Conservation (phyloP, 371 early-diverging fungal species). For the Rhizopus microsporus region DNA sequence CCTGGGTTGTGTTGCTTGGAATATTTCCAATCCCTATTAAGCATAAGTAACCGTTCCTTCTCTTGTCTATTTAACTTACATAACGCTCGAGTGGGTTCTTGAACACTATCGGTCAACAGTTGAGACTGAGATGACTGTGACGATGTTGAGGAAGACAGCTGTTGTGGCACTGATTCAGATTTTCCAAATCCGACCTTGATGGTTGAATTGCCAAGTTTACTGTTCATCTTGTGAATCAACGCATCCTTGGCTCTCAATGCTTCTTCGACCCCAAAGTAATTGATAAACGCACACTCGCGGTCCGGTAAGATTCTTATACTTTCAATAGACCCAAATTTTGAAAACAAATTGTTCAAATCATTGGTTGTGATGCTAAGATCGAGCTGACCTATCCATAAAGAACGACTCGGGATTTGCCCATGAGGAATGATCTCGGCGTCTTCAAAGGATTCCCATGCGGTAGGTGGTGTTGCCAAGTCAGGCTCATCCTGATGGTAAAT, state of each 20-base stretch:
- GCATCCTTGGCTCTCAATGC: constrained; percentile 78
- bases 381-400: constrained; percentile 94
- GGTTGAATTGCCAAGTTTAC: constrained; percentile 57
- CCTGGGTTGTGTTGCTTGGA: constrained; percentile 74
- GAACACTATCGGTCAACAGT: constrained; percentile 9
- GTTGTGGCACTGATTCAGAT: constrained; percentile 61
- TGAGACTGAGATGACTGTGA: neutral
- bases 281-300: constrained; percentile 52
- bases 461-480: neutral
- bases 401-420: constrained; percentile 27
- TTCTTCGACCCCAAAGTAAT: constrained; percentile 53
- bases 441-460: neutral
- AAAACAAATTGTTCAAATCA: constrained; percentile 81
- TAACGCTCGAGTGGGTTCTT: constrained; percentile 41
- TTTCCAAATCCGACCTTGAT: constrained; percentile 91
- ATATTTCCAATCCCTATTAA: constrained; percentile 92
- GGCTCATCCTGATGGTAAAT: neutral
- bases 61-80: constrained; percentile 18
- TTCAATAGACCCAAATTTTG: constrained; percentile 90
- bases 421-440: neutral
- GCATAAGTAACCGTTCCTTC: constrained; percentile 51
- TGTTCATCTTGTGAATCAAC: constrained; percentile 67
- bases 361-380: constrained; percentile 71
- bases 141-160: constrained; percentile 3
- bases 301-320: constrained; percentile 87